A percentile compares a stretch with the other conserved stretches of the same genome.
Conservation (phyloP, 495 filamentous ascomycete species). For the Aspergillus saccharolyticus region DNA sequence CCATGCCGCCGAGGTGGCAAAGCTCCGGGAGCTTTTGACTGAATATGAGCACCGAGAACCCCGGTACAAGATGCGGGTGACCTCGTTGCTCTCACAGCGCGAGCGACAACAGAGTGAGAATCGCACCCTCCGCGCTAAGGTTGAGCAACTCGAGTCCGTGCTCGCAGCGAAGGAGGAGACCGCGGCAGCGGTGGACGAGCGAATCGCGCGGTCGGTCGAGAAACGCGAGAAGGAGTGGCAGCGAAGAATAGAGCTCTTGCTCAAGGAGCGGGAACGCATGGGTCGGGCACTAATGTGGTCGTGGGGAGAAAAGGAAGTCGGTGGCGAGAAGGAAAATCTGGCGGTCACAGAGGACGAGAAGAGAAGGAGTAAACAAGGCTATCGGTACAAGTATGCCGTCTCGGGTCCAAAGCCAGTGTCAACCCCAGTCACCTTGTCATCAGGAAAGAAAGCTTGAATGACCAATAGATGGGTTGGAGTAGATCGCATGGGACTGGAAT, state of each 20-base stretch:
- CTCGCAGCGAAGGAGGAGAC: conserved; percentile 41
- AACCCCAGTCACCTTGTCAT: background rate
- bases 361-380: conserved; percentile 35
- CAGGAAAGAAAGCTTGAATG: background rate
- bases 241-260: conserved; percentile 45
- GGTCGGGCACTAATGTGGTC: conserved; percentile 44
- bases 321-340: conserved; percentile 25
- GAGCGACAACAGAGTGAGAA: conserved; percentile 23
- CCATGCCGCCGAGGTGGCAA: conserved; percentile 35
- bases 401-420: background rate
- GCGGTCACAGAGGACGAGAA: conserved; percentile 12
- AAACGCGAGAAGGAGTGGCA: conserved; percentile 50
- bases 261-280: conserved; percentile 53
- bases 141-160: conserved; percentile 30
- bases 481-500: background rate
- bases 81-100: conserved; percentile 22
- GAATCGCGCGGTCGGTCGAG: conserved; percentile 41
- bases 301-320: conserved; percentile 48
- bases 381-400: conserved; percentile 41
- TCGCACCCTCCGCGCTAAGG: conserved; percentile 29
- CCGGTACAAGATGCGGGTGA: conserved; percentile 35
- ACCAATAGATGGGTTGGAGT: background rate
- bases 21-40: conserved; percentile 35
- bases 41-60: conserved; percentile 42
- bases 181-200: conserved; percentile 34